phyloP scores from a whole-genome alignment of 805 yeast genomes.

The Saturnispora saitoi region DNA sequence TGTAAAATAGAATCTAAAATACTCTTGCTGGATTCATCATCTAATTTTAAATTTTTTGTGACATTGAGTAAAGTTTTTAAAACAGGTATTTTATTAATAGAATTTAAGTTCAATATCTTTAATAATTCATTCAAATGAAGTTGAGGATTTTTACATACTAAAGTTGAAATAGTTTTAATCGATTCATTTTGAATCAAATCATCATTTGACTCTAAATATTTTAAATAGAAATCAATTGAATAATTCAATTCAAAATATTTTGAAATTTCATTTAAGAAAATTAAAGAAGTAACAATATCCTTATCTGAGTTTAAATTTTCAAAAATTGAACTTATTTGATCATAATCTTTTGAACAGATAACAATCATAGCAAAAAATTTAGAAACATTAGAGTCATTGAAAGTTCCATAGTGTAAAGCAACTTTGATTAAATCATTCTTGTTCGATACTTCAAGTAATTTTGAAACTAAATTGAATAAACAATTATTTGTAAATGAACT shows the following conservation, averaged over 20 bases:
- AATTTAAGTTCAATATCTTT: conserved; percentile 11
- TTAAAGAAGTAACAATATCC: conserved; percentile 26
- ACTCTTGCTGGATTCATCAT: conserved; percentile 6
- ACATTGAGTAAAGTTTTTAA: conserved; percentile 13
- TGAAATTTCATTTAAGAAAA: conserved; percentile 45
- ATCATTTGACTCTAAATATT: conserved; percentile 21
- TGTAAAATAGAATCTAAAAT: conserved; percentile 6
- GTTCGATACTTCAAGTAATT: conserved; percentile 13
- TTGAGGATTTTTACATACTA: conserved; percentile 33
- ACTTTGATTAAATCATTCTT: conserved; percentile 12
- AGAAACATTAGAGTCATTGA: conserved; percentile 20
- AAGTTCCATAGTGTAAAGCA: conserved; percentile 16
- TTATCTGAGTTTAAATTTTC: conserved; percentile 16
- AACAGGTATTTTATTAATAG: conserved; percentile 4
- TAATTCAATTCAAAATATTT: conserved; percentile 27
- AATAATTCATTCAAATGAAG: conserved; percentile 34
- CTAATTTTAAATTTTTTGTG: conserved; percentile 3
- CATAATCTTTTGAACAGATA: conserved; percentile 28
- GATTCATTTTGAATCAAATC: conserved; percentile 37
- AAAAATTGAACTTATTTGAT: conserved; percentile 18
- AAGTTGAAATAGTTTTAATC: conserved; percentile 45
- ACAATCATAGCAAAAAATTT: conserved; percentile 28
- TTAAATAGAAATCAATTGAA: conserved; percentile 30
- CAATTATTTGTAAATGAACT: conserved; percentile 14
- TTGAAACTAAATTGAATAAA: conserved; percentile 14